These are phyloP conservation scores for Priceomyces castillae DNA, from an alignment of 805 yeast species.

Conservation along the genomic window DNA sequence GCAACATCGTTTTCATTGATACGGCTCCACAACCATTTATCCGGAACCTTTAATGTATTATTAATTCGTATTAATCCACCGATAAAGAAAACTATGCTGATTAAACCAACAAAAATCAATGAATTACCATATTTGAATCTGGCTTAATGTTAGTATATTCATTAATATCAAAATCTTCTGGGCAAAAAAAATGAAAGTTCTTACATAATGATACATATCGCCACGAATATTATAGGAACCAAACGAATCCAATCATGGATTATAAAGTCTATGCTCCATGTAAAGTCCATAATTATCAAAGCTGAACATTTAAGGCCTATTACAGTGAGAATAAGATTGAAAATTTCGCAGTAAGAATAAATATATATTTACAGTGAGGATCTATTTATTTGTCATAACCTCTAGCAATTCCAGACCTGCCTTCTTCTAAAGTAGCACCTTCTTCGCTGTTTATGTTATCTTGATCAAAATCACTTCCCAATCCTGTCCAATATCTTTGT, in stretches of 20 bases:
- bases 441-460: constrained; percentile 45
- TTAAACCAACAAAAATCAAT: not conserved
- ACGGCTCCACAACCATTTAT: constrained; percentile 1
- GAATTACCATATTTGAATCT: not conserved
- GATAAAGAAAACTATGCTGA: not conserved
- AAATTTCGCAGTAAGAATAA: not conserved
- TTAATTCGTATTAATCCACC: not conserved
- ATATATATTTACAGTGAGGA: not conserved
- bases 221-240: not conserved
- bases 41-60: not conserved
- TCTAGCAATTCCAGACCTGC: constrained; percentile 85
- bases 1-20: constrained; percentile 21
- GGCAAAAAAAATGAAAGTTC: not conserved
- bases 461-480: constrained; percentile 74
- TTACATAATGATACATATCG: not conserved
- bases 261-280: not conserved
- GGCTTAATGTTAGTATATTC: not conserved
- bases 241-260: not conserved
- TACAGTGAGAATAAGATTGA: not conserved
- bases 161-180: too few species aligned
- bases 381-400: constrained; percentile 53
- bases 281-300: not conserved
- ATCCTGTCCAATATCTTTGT: constrained; percentile 77
- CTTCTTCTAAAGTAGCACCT: constrained; percentile 84
- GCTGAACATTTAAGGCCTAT: too few species aligned